Conservation (phyloP, 805 yeast species). For the Debaryomyces tyrocola region DNA sequence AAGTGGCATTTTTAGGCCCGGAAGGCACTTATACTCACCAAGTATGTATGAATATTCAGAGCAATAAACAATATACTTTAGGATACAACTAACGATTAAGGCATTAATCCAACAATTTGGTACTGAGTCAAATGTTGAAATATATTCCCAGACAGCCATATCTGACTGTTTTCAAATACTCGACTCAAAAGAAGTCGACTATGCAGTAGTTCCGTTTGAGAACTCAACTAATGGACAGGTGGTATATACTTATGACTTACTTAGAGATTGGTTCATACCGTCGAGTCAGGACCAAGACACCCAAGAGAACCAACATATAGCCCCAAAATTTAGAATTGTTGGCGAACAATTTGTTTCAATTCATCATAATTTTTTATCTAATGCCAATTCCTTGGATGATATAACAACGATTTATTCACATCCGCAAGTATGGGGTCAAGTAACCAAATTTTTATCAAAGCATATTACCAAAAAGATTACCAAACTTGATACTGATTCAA, state of each 20-base stretch:
- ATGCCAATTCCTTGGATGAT: conserved; percentile 40
- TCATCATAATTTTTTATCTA: conserved; percentile 69
- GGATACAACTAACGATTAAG: conserved; percentile 15
- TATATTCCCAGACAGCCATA: conserved; percentile 42
- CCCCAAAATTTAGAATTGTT: conserved; percentile 48
- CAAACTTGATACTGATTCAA: conserved; percentile 68
- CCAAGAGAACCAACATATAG: conserved; percentile 16
- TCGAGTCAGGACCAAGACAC: conserved; percentile 2
- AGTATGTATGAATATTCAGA: conserved; percentile 33
- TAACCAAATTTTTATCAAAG: conserved; percentile 51
- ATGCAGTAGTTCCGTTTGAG: conserved; percentile 84
- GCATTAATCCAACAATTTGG: conserved; percentile 55
- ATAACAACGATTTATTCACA: conserved; percentile 76
- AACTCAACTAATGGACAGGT: conserved; percentile 96
- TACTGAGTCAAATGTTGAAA: conserved; percentile 26
- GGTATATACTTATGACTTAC: conserved; percentile 75
- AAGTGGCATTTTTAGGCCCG: conserved; percentile 84
- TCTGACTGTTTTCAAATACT: conserved; percentile 64
- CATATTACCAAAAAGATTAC: conserved; percentile 28
- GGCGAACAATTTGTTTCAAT: conserved; percentile 84
- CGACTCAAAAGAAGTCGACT: conserved; percentile 48
- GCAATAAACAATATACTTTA: background rate
- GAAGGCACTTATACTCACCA: conserved; percentile 92
- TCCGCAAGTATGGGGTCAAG: conserved; percentile 98
- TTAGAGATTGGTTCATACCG: conserved; percentile 63